Conservation (phyloP, 2,329 filamentous ascomycete genomes). For the Alternaria ventricosa region DNA sequence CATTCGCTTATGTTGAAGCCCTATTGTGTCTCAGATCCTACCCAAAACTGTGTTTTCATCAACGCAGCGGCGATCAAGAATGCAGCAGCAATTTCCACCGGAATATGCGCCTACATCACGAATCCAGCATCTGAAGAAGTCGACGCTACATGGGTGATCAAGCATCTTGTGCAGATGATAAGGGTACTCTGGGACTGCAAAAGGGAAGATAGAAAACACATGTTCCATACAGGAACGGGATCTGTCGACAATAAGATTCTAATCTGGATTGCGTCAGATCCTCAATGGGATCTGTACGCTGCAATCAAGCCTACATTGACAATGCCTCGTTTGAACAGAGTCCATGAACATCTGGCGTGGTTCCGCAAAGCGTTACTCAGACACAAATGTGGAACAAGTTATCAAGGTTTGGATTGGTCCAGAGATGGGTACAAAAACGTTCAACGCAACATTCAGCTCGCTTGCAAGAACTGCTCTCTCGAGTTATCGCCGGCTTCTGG, state of each 20-base stretch:
- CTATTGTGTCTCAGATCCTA: neutral
- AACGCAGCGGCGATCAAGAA: neutral
- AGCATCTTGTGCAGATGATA: neutral
- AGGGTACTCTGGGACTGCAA: neutral
- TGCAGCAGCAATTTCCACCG: neutral
- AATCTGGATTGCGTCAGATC: neutral
- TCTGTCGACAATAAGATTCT: neutral
- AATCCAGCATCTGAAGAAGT: neutral
- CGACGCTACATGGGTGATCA: neutral
- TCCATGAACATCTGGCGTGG: neutral
- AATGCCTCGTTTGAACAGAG: neutral
- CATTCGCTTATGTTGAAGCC: neutral
- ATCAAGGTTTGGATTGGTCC: neutral
- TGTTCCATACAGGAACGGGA: fast-evolving
- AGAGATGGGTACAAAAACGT: neutral
- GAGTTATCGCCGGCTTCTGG: too few relatives aligned
- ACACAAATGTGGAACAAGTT: neutral
- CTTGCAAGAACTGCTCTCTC: neutral
- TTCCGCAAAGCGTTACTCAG: neutral
- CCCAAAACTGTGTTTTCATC: neutral
- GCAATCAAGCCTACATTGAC: neutral
- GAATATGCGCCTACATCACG: neutral
- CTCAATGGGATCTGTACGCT: neutral
- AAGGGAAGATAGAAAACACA: neutral
- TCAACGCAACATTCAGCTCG: neutral